Evolutionary conservation across 805 yeast genomes (phyloP).

Genomic region (Kluyveromyces aestuarii): DNA sequence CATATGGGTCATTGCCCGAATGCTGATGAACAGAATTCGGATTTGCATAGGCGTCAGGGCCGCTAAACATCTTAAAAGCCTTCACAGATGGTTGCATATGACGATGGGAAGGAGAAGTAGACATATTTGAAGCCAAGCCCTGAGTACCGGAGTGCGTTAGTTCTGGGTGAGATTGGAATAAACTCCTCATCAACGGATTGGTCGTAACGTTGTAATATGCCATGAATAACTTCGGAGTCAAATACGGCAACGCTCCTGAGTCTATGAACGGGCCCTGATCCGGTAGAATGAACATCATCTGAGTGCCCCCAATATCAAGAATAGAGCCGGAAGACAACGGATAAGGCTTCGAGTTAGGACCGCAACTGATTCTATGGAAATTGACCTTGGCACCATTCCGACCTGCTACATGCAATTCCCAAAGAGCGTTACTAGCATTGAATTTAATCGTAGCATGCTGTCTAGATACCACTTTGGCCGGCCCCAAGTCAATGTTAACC

Average conservation of each 20-base stretch:
- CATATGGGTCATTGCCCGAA: background rate
- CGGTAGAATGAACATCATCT: conserved; percentile 97
- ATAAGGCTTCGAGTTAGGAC: conserved; percentile 38
- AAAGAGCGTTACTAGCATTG: conserved; percentile 60
- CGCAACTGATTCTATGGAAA: conserved; percentile 40
- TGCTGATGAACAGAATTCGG: background rate
- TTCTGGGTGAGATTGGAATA: conserved; percentile 1
- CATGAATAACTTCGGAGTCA: conserved; percentile 26
- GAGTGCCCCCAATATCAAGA: conserved; percentile 92
- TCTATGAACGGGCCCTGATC: conserved; percentile 71
- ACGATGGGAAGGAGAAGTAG: conserved; percentile 3
- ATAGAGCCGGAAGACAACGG: conserved; percentile 80
- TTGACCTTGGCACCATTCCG: conserved; percentile 92
- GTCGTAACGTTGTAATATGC: conserved; percentile 16
- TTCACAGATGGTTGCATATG: conserved; percentile 18
- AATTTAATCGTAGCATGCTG: conserved; percentile 80
- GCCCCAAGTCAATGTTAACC: conserved; percentile 80
- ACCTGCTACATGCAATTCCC: conserved; percentile 82
- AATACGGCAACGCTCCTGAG: conserved; percentile 24
- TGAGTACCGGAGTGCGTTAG: background rate
- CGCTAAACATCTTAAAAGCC: conserved; percentile 25
- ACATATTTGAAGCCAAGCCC: background rate
- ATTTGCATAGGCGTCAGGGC: conserved; percentile 4
- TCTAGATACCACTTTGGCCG: conserved; percentile 93
- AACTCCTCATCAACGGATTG: conserved; percentile 7